Conservation (phyloP, 306 rosid genomes). For the Fragaria nilgerrensis region DNA sequence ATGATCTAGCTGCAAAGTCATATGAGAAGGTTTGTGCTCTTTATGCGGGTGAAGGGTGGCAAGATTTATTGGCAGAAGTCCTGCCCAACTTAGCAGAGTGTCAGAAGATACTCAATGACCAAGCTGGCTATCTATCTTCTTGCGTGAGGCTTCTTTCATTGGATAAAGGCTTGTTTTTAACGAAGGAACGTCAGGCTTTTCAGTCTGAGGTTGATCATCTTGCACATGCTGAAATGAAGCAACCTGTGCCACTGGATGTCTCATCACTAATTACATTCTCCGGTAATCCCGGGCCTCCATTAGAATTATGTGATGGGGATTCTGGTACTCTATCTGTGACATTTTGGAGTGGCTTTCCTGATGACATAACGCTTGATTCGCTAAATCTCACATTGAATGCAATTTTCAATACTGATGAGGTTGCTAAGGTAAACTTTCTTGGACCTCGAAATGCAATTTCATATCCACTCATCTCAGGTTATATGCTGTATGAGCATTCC, state of each 20-base stretch:
- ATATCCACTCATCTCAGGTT: conserved; percentile 13
- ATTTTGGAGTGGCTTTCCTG: conserved; percentile 97
- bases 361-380: conserved; percentile 91
- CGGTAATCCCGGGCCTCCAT: conserved; percentile 90
- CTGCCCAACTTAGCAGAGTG: conserved; percentile 94
- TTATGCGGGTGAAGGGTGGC: conserved; percentile 97
- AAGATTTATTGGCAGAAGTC: conserved; percentile 87
- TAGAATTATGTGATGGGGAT: conserved; percentile 90
- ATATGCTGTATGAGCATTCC: conserved; percentile 16
- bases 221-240: conserved; percentile 95
- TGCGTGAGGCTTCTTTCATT: conserved; percentile 96
- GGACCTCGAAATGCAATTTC: conserved; percentile 25
- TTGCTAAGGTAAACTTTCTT: conserved; percentile 70
- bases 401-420: conserved; percentile 83
- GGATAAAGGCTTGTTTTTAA: conserved; percentile 79
- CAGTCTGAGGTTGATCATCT: conserved; percentile 85
- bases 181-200: conserved; percentile 86
- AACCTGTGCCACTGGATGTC: conserved; percentile 93
- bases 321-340: conserved; percentile 85
- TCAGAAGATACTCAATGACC: conserved; percentile 86
- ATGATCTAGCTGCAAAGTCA: conserved; percentile 96
- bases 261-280: conserved; percentile 93
- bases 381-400: conserved; percentile 85
- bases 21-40: conserved; percentile 98
- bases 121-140: conserved; percentile 95